Base-by-base conservation (phyloP, 1,284 basidiomycete species). In the Ceratobasidium sp. region DNA sequence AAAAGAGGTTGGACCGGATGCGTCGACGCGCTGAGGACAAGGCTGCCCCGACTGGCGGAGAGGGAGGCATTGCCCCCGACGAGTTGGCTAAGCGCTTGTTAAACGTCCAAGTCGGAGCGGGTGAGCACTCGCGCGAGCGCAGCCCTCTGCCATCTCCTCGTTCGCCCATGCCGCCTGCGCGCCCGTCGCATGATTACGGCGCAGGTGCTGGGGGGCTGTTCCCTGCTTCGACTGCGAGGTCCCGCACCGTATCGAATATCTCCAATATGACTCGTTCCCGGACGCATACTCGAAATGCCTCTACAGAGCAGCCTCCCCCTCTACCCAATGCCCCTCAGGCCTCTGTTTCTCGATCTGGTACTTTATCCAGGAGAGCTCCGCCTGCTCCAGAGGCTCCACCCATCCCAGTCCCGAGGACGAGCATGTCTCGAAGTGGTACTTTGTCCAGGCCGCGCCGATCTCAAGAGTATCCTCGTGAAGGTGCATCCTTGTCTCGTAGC, bases 61-160 rank as follows among this genome's bases (percentile, higher is more conserved):
- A 72, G 46, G 69, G 69, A n/a, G 66, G 66, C 23, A 28, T 72
- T 18, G 58, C 47, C 21, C 35, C 75, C n/a, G 75, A 75, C 46
- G 75, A 76, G 58, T 54, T 76, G 9, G 62, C 72, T 14, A 62
- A 63, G 43, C 74, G 75, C 1, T 47, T 76, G 26, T 50, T 73
- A 52, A 59, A 28, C 18, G 57, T 76, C 28, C 63, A 73, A 35
- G 54, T 58, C 18, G 66, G 62, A 23, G 38, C 52, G 7, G 14
- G 47, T 21, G 49, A 59, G 4, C 16, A 8, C 49, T 52, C 52
- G 32, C 71, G 47, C 26, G 59, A 46, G 47, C 62, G 30, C 43
- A 54, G 26, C 49, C 73, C 57, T 18, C 55, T 69, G 26, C 49
- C 66, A 3, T 57, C 66, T 32, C 66, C 66, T 44, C 66, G 66